These are phyloP conservation scores for Cubamyces sp. DNA, from an alignment of 768 basidiomycete species.

Conservation along the genomic window DNA sequence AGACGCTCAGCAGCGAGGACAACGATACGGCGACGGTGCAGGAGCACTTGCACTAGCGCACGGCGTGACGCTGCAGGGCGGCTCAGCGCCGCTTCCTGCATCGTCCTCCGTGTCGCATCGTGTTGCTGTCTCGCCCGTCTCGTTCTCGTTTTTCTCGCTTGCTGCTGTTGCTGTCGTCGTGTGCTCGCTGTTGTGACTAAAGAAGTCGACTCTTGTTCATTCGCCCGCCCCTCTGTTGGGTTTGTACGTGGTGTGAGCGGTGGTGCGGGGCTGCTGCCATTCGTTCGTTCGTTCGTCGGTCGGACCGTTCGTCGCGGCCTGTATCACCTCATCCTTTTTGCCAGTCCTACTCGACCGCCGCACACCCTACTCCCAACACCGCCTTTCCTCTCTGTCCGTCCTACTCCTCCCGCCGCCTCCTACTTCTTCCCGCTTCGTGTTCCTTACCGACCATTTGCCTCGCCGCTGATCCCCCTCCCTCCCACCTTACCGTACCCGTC, in stretches of 20 bases:
- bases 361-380: not conserved
- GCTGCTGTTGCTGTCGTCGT: no score
- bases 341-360: not conserved
- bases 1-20: conserved; percentile 61
- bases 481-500: no score
- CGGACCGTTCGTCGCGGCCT: conserved; percentile 5
- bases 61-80: not conserved
- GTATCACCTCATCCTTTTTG: not conserved
- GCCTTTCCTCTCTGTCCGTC: not conserved
- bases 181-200: no score
- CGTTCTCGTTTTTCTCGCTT: no score
- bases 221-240: no score
- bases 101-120: not conserved
- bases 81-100: not conserved
- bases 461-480: no score
- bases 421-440: not conserved
- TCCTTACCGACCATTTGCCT: not conserved
- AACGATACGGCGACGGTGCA: conserved; percentile 40
- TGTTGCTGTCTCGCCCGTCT: not conserved
- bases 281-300: conserved; percentile 5
- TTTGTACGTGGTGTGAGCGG: no score
- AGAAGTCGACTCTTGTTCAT: no score
- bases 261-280: no score
- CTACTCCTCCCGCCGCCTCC: not conserved
- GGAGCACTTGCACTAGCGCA: conserved; percentile 43